Conservation (phyloP, 2,329 filamentous ascomycete species). For the Ophiocordyceps camponoti-floridani region DNA sequence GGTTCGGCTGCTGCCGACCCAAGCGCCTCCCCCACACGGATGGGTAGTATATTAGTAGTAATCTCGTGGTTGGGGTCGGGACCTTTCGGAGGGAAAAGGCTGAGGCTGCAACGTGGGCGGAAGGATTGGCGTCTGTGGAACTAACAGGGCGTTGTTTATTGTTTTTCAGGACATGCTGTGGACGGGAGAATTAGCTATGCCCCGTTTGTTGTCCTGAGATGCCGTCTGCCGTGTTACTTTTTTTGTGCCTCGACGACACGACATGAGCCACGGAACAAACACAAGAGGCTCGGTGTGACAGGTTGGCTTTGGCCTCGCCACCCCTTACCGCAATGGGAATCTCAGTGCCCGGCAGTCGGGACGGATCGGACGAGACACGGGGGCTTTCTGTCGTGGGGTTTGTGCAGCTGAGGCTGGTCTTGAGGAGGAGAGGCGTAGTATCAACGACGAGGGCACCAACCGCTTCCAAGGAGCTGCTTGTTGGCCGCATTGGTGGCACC, state of each 20-base stretch:
- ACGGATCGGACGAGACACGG: not conserved
- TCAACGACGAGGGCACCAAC: too few relatives aligned
- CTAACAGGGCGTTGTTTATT: not conserved
- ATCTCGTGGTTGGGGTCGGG: not conserved
- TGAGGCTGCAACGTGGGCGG: too few relatives aligned
- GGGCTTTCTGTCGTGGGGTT: too few relatives aligned
- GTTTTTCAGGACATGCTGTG: not conserved
- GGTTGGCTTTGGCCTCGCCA: not conserved
- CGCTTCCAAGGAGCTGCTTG: not conserved
- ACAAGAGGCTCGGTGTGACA: not conserved
- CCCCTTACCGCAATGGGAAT: not conserved
- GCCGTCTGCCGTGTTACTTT: slow-evolving; percentile 1
- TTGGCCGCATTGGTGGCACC: not conserved
- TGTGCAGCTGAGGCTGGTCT: too few relatives aligned
- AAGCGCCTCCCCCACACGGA: not conserved
- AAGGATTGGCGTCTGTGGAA: not conserved
- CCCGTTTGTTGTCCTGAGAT: not conserved
- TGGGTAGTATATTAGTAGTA: not conserved
- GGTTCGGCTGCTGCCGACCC: not conserved
- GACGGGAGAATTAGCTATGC: not conserved
- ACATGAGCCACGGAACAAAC: not conserved
- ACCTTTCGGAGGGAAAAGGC: not conserved
- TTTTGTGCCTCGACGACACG: not conserved
- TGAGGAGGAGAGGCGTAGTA: too few relatives aligned
- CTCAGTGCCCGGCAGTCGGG: not conserved